These are phyloP conservation scores for Phaeosphaeriaceae sp. DNA, from an alignment of 2,329 filamentous ascomycete genomes.

Conservation along the genomic window DNA sequence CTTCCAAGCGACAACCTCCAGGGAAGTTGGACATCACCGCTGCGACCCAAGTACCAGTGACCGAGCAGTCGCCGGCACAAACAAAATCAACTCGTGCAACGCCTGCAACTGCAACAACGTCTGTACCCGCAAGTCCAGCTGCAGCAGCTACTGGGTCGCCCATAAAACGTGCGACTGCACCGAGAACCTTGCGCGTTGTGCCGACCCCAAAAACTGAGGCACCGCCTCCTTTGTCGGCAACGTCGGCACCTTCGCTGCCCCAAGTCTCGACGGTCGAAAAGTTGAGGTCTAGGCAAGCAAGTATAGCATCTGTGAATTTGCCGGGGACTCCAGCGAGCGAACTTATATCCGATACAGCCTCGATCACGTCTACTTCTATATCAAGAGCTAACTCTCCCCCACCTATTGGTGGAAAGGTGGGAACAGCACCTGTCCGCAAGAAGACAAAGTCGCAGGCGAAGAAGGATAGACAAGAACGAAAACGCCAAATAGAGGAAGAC, in stretches of 20 bases:
- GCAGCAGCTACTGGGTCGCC: constrained; percentile 59
- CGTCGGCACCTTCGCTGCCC: constrained; percentile 38
- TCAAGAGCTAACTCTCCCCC: constrained; percentile 76
- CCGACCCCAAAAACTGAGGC: constrained; percentile 70
- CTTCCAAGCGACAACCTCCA: constrained; percentile 51
- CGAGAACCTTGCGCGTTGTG: constrained; percentile 75
- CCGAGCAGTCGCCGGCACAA: constrained; percentile 25
- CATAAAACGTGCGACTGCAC: constrained; percentile 51
- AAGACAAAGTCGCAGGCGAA: constrained; percentile 82
- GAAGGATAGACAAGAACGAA: constrained; percentile 71
- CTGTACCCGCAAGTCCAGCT: constrained; percentile 60
- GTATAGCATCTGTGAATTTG: constrained; percentile 65
- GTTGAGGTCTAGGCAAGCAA: constrained; percentile 60
- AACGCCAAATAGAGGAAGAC: constrained; percentile 70
- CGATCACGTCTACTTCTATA: constrained; percentile 74
- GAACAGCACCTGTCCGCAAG: constrained; percentile 71
- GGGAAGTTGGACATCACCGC: constrained; percentile 58
- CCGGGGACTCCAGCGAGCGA: constrained; percentile 80
- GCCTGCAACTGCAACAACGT: constrained; percentile 55
- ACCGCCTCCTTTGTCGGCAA: constrained; percentile 52
- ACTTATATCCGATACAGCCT: constrained; percentile 78
- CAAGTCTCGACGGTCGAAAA: constrained; percentile 49
- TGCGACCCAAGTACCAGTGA: constrained; percentile 36
- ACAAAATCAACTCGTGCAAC: constrained; percentile 33
- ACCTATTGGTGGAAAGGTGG: constrained; percentile 67